Conservation (phyloP, 192 early-diverging fungal species). For the Coemansia aciculifera region DNA sequence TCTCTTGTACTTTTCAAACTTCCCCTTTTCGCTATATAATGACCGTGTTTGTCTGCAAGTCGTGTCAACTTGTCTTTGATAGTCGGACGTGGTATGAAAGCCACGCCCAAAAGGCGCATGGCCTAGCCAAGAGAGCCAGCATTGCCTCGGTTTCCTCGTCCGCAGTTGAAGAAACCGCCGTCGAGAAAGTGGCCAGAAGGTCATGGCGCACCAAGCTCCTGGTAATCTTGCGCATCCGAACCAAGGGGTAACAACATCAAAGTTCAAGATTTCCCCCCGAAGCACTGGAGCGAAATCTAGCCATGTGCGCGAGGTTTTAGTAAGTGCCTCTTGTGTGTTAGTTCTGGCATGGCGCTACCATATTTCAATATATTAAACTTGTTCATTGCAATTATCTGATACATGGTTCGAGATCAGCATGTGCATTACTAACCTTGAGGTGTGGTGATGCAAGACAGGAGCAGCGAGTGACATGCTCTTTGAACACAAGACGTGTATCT, state of each 20-base stretch:
- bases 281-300: not conserved
- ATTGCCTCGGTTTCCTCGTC: constrained; percentile 11
- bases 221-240: not conserved
- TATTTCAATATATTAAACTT: not conserved
- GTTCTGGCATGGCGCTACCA: not conserved
- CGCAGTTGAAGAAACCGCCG: not conserved
- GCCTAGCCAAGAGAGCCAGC: not conserved
- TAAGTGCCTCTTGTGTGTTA: not conserved
- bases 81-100: constrained; percentile 34
- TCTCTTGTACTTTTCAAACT: too few species aligned
- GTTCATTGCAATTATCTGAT: not conserved
- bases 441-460: not conserved
- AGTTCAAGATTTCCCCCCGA: not conserved
- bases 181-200: not conserved
- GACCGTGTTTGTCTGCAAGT: constrained; percentile 24
- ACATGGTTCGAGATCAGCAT: not conserved
- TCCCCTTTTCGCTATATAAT: not conserved
- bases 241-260: not conserved
- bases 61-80: constrained; percentile 26
- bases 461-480: not conserved
- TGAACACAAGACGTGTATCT: not conserved
- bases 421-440: not conserved
- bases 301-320: not conserved
- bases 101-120: constrained; percentile 21
- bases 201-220: constrained; percentile 3